Evolutionary conservation across 2,329 filamentous ascomycete genomes (phyloP).

Genomic region (Bimuria novae-zelandiae): DNA sequence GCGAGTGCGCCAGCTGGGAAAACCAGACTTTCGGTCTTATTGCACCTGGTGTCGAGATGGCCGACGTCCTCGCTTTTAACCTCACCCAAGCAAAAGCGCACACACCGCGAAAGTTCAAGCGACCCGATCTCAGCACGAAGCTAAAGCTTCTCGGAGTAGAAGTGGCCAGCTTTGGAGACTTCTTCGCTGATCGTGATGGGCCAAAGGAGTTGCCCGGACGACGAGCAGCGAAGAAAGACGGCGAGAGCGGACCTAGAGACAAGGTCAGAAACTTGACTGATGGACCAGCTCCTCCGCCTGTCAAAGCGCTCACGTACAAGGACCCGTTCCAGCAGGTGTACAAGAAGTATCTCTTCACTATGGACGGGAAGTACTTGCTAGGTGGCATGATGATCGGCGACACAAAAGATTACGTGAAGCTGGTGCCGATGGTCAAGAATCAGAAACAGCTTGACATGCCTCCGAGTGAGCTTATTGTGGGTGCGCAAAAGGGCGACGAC

Average conservation of each 20-base stretch:
- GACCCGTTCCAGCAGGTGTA: slow-evolving; percentile 88
- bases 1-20: slow-evolving; percentile 89
- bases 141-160: slow-evolving; percentile 88
- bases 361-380: slow-evolving; percentile 85
- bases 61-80: slow-evolving; percentile 88
- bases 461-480: slow-evolving; percentile 82
- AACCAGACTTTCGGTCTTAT: slow-evolving; percentile 87
- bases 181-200: slow-evolving; percentile 86
- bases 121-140: slow-evolving; percentile 88
- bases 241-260: slow-evolving; percentile 43
- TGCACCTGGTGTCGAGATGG: slow-evolving; percentile 89
- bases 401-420: slow-evolving; percentile 85
- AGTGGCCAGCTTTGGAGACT: slow-evolving; percentile 91
- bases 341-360: slow-evolving; percentile 91
- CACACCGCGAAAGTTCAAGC: slow-evolving; percentile 71
- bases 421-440: slow-evolving; percentile 84
- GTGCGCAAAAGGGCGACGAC: slow-evolving; percentile 73
- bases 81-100: slow-evolving; percentile 81
- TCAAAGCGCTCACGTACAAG: slow-evolving; percentile 85
- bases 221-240: slow-evolving; percentile 52
- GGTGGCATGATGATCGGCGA: slow-evolving; percentile 99
- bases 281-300: slow-evolving; percentile 61
- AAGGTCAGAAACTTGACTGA: slow-evolving; percentile 59
- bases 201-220: slow-evolving; percentile 73
- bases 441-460: slow-evolving; percentile 78